Conservation (phyloP, 1,139 yeast species). For the Suhomyces taliae region DNA sequence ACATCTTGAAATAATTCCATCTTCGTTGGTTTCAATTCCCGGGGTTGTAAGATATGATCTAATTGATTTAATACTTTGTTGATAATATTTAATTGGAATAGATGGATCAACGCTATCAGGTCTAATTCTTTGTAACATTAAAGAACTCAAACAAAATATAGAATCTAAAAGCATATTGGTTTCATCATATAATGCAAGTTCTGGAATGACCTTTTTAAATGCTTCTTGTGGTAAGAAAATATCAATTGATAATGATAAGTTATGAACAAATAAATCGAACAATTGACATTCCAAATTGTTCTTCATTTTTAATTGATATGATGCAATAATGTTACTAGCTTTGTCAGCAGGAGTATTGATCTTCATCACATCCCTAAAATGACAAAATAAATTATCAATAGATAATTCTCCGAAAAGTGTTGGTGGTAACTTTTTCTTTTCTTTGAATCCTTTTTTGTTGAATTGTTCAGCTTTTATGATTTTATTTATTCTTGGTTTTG, state of each 20-base stretch:
- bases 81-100: conserved; percentile 38
- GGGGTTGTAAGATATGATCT: conserved; percentile 29
- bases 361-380: conserved; percentile 26
- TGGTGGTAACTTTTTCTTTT: conserved; percentile 3
- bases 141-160: conserved; percentile 36
- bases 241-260: conserved; percentile 30
- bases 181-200: conserved; percentile 38
- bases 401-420: conserved; percentile 22
- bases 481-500: conserved; percentile 38
- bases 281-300: conserved; percentile 30
- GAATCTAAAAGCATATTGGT: conserved; percentile 37
- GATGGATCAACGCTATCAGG: conserved; percentile 32
- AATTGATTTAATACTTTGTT: conserved; percentile 34
- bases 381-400: conserved; percentile 27
- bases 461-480: conserved; percentile 17
- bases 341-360: conserved; percentile 15
- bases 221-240: conserved; percentile 31
- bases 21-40: conserved; percentile 23
- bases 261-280: conserved; percentile 35
- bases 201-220: conserved; percentile 34
- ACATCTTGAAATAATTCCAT: conserved; percentile 36
- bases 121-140: conserved; percentile 30
- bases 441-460: conserved; percentile 2
- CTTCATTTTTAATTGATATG: conserved; percentile 19
- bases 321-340: neutral